A percentile compares a stretch with the other conserved stretches of the same genome.
phyloP scores from a whole-genome alignment of 306 rosid species.

The Clitoria ternatea region DNA sequence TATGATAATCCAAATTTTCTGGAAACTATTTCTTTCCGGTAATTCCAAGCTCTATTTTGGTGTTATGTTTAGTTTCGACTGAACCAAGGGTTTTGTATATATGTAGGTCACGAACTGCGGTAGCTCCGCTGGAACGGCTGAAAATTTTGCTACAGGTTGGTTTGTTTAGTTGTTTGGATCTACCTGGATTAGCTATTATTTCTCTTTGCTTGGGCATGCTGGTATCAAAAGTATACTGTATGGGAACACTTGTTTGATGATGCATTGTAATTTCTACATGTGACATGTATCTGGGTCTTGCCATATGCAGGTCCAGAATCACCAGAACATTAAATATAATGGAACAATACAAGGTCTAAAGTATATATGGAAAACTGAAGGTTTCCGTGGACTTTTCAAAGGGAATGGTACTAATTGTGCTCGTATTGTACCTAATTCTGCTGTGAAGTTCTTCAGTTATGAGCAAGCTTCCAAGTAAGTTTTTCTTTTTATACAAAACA shows the following conservation, averaged over 20 bases:
- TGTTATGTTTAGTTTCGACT: background rate
- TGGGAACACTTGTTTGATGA: background rate
- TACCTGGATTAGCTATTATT: background rate
- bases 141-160: conserved; percentile 94
- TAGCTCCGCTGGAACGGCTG: conserved; percentile 95
- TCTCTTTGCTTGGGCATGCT: background rate
- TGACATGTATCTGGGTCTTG: background rate
- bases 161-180: conserved; percentile 11
- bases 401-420: conserved; percentile 99
- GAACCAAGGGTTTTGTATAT: background rate
- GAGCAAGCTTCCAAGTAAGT: conserved; percentile 95
- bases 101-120: conserved; percentile 96
- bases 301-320: conserved; percentile 82
- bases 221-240: background rate
- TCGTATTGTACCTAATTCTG: conserved; percentile 94
- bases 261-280: background rate
- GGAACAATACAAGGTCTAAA: conserved; percentile 93
- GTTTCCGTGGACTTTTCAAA: conserved; percentile 87
- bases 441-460: conserved; percentile 97
- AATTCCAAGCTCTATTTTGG: background rate
- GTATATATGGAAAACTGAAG: conserved; percentile 96
- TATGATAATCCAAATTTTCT: background rate
- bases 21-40: background rate
- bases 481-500: conserved; percentile 10
- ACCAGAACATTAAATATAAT: conserved; percentile 82